Conservation (phyloP, 1,139 yeast genomes). For the Sugiyamaella paludigena region DNA sequence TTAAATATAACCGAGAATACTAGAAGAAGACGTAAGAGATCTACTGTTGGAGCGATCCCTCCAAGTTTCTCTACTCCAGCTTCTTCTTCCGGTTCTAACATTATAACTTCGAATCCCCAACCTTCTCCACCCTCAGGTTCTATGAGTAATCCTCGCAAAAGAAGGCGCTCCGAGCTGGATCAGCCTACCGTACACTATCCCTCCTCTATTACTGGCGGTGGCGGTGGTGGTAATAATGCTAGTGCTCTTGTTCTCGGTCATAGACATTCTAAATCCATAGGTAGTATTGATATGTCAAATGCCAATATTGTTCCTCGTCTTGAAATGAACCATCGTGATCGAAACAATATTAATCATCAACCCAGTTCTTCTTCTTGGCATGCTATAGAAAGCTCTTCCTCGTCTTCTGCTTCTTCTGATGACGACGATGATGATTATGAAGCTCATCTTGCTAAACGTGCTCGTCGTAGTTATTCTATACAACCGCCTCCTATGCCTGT, state of each 20-base stretch:
- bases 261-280: constrained; percentile 20
- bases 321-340: not conserved
- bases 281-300: constrained; percentile 10
- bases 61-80: not conserved
- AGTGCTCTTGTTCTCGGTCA: constrained; percentile 8
- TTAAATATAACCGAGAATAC: constrained; percentile 19
- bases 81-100: not conserved
- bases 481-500: constrained; percentile 30
- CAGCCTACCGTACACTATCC: not conserved
- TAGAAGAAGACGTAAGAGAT: constrained; percentile 26
- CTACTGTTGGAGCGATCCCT: constrained; percentile 4
- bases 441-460: constrained; percentile 9
- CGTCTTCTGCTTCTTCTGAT: constrained; percentile 7
- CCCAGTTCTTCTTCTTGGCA: not conserved
- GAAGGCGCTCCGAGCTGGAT: constrained; percentile 4
- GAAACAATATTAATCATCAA: not conserved
- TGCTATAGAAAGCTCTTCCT: constrained; percentile 12
- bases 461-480: not conserved
- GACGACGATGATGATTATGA: constrained; percentile 14
- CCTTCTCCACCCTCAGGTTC: not conserved
- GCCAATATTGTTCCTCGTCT: constrained; percentile 13
- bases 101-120: not conserved
- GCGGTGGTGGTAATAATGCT: not conserved
- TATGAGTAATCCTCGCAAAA: not conserved
- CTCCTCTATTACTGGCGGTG: not conserved